Evolutionary conservation across 1,284 basidiomycete species (phyloP).

Genomic region (Cutaneotrichosporon dermatis): DNA sequence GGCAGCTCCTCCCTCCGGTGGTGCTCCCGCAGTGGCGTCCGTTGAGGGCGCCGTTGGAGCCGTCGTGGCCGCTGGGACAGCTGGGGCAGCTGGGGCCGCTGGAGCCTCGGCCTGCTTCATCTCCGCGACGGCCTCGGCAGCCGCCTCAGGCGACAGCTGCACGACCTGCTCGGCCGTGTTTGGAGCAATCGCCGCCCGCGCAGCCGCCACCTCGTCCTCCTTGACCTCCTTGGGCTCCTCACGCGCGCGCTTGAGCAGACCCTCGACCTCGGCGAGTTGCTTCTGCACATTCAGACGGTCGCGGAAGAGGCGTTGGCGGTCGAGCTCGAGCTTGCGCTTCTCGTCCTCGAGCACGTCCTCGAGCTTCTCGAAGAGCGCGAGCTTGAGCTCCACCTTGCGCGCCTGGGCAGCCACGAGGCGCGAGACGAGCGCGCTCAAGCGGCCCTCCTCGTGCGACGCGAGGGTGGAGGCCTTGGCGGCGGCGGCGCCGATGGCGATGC

Average conservation of each 20-base stretch:
- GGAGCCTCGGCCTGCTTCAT: neutral
- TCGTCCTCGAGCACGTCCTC: slow-evolving; percentile 86
- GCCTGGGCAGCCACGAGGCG: slow-evolving; percentile 86
- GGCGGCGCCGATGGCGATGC: slow-evolving; percentile 80
- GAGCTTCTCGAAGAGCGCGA: slow-evolving; percentile 83
- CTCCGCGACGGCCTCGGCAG: slow-evolving; percentile 9
- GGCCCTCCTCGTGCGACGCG: slow-evolving; percentile 76
- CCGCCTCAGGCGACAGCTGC: slow-evolving; percentile 1
- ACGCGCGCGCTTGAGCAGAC: slow-evolving; percentile 34
- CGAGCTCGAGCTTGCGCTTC: slow-evolving; percentile 47
- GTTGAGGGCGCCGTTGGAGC: neutral
- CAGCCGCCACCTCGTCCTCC: slow-evolving; percentile 7
- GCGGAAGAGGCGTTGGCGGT: slow-evolving; percentile 44
- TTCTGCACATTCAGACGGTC: slow-evolving; percentile 40
- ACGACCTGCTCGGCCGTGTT: slow-evolving; percentile 15
- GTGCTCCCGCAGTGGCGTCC: neutral
- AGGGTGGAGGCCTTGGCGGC: slow-evolving; percentile 78
- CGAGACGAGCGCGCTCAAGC: slow-evolving; percentile 74
- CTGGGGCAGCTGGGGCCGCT: neutral
- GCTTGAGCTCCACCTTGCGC: slow-evolving; percentile 89
- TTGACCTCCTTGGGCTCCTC: slow-evolving; percentile 13
- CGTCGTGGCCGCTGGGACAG: neutral
- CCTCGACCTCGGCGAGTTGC: slow-evolving; percentile 41
- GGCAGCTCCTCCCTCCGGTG: neutral
- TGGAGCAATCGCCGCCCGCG: slow-evolving; percentile 11